Evolutionary conservation across 257 asterid genomes (phyloP).

Genomic region (Agastache rugosa): DNA sequence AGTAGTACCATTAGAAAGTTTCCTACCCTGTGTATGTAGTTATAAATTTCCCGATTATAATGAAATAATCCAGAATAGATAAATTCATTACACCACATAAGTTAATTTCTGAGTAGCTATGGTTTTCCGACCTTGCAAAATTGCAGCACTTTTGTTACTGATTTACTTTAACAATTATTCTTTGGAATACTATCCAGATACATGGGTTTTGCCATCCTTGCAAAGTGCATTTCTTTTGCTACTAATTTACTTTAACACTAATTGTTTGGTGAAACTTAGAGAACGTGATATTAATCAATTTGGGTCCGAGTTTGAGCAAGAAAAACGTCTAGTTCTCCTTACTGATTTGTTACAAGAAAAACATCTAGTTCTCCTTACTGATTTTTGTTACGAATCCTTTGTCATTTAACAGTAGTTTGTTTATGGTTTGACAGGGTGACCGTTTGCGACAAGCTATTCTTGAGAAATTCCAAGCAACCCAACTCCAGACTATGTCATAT

Average conservation of each 20-base stretch:
- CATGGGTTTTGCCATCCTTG: not conserved
- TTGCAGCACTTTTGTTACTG: not conserved
- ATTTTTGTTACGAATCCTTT: not conserved
- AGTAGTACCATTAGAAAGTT: not conserved
- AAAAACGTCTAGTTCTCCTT: not conserved
- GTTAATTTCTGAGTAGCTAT: not conserved
- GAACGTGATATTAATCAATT: not conserved
- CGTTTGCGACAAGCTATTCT: slow-evolving; percentile 73
- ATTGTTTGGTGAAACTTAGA: slow-evolving; percentile 1
- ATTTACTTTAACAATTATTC: too few relatives aligned
- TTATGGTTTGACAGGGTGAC: slow-evolving; percentile 64
- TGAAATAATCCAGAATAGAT: not conserved
- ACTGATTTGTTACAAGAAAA: not conserved
- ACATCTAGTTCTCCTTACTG: not conserved
- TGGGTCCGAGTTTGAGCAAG: not conserved
- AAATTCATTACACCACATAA: slow-evolving; percentile 1
- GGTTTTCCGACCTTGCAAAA: not conserved
- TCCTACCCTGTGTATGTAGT: not conserved
- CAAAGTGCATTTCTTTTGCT: not conserved
- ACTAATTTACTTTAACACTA: not conserved
- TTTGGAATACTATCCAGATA: not conserved
- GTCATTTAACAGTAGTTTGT: not conserved
- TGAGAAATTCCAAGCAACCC: slow-evolving; percentile 84
- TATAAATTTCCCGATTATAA: not conserved
- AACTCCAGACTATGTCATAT: slow-evolving; percentile 78